Conservation (phyloP, 805 yeast genomes). For the Diddensiella santjacobensis region DNA sequence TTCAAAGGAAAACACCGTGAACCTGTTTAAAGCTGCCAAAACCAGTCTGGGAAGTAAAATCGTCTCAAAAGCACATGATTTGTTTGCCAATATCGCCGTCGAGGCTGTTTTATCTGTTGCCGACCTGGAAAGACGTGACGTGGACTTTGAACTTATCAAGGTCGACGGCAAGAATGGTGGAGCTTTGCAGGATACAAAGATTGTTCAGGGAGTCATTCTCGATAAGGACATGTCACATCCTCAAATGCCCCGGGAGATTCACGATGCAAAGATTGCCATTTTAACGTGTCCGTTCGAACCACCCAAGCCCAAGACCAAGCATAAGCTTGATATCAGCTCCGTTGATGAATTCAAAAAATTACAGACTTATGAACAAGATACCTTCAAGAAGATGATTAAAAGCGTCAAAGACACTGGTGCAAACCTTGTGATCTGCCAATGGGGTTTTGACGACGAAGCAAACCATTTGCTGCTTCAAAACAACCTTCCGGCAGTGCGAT, state of each 20-base stretch:
- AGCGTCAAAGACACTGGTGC: slow-evolving; percentile 88
- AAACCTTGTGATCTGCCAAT: slow-evolving; percentile 93
- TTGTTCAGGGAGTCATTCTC: slow-evolving; percentile 86
- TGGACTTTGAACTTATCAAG: slow-evolving; percentile 93
- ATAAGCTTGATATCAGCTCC: slow-evolving; percentile 86
- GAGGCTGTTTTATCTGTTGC: slow-evolving; percentile 92
- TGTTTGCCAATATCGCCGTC: slow-evolving; percentile 95
- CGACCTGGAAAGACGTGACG: slow-evolving; percentile 87
- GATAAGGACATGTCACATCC: slow-evolving; percentile 98
- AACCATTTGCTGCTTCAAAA: slow-evolving; percentile 86
- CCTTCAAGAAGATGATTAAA: slow-evolving; percentile 86
- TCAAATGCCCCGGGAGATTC: slow-evolving; percentile 85
- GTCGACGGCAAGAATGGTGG: slow-evolving; percentile 97
- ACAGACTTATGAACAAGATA: slow-evolving; percentile 88
- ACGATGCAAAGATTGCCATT: slow-evolving; percentile 85
- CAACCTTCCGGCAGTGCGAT: slow-evolving; percentile 90
- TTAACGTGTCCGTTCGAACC: slow-evolving; percentile 99
- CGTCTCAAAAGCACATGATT: slow-evolving; percentile 88
- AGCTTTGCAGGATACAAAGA: slow-evolving; percentile 73
- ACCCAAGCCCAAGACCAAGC: slow-evolving; percentile 98
- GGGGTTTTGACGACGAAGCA: slow-evolving; percentile 99
- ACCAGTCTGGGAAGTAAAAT: slow-evolving; percentile 94
- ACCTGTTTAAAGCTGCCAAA: slow-evolving; percentile 84
- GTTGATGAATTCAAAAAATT: slow-evolving; percentile 90
- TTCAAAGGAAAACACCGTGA: slow-evolving; percentile 41